phyloP scores from a whole-genome alignment of 75 land plant species.

The Pinus taeda region DNA sequence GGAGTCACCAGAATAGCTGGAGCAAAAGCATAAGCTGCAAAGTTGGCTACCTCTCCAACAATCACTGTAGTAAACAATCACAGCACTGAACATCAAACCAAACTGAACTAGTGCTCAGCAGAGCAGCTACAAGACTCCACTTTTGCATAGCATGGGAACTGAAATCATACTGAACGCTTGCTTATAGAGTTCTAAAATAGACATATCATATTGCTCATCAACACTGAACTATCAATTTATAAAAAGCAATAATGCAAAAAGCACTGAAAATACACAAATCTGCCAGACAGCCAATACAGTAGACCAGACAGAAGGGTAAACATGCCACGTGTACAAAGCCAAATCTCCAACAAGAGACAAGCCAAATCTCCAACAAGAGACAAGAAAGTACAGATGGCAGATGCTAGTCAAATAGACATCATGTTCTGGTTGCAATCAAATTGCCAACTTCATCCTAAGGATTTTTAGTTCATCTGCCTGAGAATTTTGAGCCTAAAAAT shows the following conservation, averaged over 20 bases:
- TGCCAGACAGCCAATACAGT: not conserved
- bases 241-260: not conserved
- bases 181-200: not conserved
- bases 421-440: not conserved
- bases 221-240: not conserved
- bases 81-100: not conserved
- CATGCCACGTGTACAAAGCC: no score
- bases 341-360: not conserved
- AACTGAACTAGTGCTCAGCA: not conserved
- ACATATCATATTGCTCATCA: not conserved
- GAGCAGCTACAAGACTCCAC: not conserved
- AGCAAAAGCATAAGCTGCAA: conserved; percentile 95
- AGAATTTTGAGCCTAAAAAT: no score
- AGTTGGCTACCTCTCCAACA: conserved; percentile 90
- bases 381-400: not conserved
- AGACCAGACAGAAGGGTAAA: not conserved
- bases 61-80: conserved; percentile 52
- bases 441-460: not conserved
- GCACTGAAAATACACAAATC: not conserved
- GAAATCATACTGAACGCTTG: not conserved
- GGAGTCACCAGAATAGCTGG: conserved; percentile 92
- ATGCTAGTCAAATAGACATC: not conserved
- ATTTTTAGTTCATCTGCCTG: no score
- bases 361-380: not conserved
- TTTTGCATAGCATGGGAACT: not conserved